phyloP scores from a whole-genome alignment of 768 basidiomycete species.

The Kondoa subrosea region DNA sequence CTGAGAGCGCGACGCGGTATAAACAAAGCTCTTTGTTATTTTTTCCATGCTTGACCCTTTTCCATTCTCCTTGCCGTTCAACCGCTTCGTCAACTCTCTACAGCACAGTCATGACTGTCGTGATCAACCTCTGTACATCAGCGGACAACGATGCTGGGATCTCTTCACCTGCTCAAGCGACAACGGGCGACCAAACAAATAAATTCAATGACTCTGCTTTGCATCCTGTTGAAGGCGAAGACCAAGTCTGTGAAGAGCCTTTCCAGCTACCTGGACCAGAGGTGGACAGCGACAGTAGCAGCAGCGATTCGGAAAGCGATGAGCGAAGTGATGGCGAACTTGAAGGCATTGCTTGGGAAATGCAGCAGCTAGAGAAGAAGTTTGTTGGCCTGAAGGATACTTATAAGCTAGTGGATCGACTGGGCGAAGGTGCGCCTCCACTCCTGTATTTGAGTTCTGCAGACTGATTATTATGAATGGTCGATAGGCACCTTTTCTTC shows the following conservation, averaged over 20 bases:
- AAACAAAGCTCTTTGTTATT: too few relatives aligned
- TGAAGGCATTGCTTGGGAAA: conserved; percentile 8
- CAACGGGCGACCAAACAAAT: not conserved
- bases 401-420: conserved; percentile 68
- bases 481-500: conserved; percentile 77
- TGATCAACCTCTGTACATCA: not conserved
- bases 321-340: not conserved
- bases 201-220: not conserved
- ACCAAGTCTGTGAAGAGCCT: not conserved
- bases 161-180: not conserved
- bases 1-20: too few relatives aligned
- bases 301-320: not conserved
- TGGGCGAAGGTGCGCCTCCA: conserved; percentile 50
- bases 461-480: not conserved
- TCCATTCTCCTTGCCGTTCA: not conserved
- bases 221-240: not conserved
- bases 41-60: too few relatives aligned
- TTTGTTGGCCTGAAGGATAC: not conserved
- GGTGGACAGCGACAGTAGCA: not conserved
- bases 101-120: not conserved
- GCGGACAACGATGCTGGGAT: not conserved
- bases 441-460: not conserved
- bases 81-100: not conserved
- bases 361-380: conserved; percentile 5
- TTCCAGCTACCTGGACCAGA: not conserved